Conservation (phyloP, 73 alveolate species). For the Paramecium pentaurelia region DNA sequence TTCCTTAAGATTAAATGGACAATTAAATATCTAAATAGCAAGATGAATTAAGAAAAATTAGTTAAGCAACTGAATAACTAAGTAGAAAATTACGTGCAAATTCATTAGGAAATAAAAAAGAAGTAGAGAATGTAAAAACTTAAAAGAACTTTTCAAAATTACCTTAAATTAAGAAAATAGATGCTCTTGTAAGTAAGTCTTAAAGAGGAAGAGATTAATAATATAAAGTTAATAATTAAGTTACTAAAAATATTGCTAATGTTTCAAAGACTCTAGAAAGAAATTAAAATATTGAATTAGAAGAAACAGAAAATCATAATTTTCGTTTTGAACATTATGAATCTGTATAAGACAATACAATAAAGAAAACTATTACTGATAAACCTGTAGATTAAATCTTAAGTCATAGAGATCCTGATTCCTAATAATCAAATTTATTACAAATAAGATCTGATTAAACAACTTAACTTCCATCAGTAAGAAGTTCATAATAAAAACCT, state of each 20-base stretch:
- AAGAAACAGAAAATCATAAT: neutral
- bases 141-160: neutral
- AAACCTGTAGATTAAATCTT: neutral
- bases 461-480: neutral
- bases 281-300: neutral
- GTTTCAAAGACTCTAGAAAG: neutral
- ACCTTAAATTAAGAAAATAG: neutral
- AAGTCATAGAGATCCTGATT: neutral
- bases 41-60: neutral
- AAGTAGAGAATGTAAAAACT: neutral
- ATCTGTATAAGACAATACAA: neutral
- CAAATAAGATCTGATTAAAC: neutral
- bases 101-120: neutral
- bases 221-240: neutral
- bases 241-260: neutral
- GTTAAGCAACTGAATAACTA: neutral
- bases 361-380: neutral
- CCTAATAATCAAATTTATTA: neutral
- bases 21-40: neutral
- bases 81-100: neutral
- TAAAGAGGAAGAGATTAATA: neutral
- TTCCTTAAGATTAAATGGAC: neutral
- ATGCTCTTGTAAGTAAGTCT: neutral
- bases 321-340: neutral
- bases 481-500: neutral